Base-by-base conservation (phyloP, 257 asterid species). In the Penstemon eatonii region DNA sequence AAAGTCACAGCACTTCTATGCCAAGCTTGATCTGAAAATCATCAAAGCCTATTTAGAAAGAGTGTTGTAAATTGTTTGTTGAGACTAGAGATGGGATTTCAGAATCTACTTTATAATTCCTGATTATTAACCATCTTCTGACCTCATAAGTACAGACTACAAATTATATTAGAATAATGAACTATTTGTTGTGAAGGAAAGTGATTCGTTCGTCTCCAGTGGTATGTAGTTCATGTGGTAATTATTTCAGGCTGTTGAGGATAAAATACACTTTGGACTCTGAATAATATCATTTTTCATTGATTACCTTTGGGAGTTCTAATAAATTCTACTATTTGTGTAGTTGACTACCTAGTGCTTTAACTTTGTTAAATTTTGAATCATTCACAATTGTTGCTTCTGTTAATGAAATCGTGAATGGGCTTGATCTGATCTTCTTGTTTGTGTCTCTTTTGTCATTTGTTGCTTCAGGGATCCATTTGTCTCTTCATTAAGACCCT, bases 401-500 rank as follows among this genome's bases (percentile, higher is more conserved):
- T 55, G 36, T 39, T 13, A 42, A 65, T n/a, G 39, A 44, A 42
- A 8, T n/a, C n/a, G 8, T 3, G 3, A 56, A 11, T 43, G 38
- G n/a, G 64, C 46, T 54, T 56, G 18, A 56, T 56, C 57, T 68
- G 71, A 8, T 66, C 42, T 40, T 36, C 9, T 44, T 57, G 25
- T 58, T 38, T 10, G 10, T 9, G 19, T 8, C 9, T 6, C 11
- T 11, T 42, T 10, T 55, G 56, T 13, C 44, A 67, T 43, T 19
- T 56, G 18, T 19, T 19, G 55, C n/a, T 50, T 51, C 8, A 55
- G 3, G 47, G 46, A 10, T 43, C 6, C 36, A 5, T 67, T 56
- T 51, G 46, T 51, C 58, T 69, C 60, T 49, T 49, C 45, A 50
- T 8, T 11, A 41, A 46, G 4, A 39, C 53, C 18, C 6, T 15